Conservation (phyloP, 352 stramenopile species). For the Globisporangium irregulare region DNA sequence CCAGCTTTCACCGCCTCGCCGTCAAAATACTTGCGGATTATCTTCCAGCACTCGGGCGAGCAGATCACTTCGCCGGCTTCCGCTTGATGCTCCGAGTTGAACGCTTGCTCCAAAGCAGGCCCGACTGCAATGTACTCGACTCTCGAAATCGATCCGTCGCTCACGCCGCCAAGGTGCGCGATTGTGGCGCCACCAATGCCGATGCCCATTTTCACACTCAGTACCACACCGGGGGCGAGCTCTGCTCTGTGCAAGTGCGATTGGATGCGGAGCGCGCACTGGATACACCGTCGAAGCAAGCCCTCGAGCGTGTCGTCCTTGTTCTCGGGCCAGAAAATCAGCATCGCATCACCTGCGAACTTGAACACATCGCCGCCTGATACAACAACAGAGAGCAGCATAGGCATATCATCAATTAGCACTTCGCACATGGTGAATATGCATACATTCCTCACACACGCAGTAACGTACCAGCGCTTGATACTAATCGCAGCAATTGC, state of each 20-base stretch:
- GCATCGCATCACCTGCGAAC: slow-evolving; percentile 95
- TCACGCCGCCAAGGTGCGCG: slow-evolving; percentile 87
- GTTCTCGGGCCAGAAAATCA: slow-evolving; percentile 92
- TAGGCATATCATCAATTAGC: not conserved
- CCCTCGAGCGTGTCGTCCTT: slow-evolving; percentile 87
- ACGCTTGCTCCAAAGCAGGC: slow-evolving; percentile 89
- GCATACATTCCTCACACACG: not conserved
- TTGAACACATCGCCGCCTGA: slow-evolving; percentile 89
- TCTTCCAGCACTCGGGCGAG: slow-evolving; percentile 77
- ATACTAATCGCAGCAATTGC: slow-evolving; percentile 78
- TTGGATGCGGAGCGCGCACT: slow-evolving; percentile 91
- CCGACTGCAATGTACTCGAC: slow-evolving; percentile 93
- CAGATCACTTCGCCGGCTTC: slow-evolving; percentile 89
- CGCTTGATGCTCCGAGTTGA: slow-evolving; percentile 85
- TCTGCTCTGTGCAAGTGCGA: slow-evolving; percentile 85
- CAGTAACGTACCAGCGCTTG: slow-evolving; percentile 39
- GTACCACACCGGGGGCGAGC: slow-evolving; percentile 76
- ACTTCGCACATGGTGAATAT: not conserved
- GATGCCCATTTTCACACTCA: slow-evolving; percentile 95
- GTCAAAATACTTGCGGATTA: slow-evolving; percentile 62
- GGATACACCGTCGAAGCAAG: slow-evolving; percentile 74
- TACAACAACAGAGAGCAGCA: not conserved
- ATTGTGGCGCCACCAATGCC: slow-evolving; percentile 86
- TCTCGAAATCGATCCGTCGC: slow-evolving; percentile 69
- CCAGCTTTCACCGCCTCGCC: slow-evolving; percentile 34